Base-by-base conservation (phyloP, 306 rosid genomes). In the Vigna unguiculata region DNA sequence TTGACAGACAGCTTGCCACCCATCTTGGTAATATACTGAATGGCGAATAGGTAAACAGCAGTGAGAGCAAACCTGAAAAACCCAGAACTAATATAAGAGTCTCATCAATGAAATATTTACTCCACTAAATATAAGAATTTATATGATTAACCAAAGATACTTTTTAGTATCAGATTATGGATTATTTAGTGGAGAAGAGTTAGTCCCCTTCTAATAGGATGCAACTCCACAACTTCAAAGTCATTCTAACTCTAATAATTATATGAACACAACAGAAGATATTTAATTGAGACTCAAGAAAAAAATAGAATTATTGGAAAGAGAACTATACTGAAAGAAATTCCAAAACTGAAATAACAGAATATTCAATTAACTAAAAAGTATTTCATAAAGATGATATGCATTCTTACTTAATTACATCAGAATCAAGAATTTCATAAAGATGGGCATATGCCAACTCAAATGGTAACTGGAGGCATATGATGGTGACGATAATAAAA, bases 381-480 rank as follows among this genome's bases (percentile, higher is more conserved):
- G 64, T 46, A n/a, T n/a, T n/a, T n/a, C n/a, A n/a, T n/a, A n/a
- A n/a, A n/a, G n/a, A n/a, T 34, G 71, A 52, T 53, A 25, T 2
- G 8, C 64, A 77, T 76, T 76, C 98, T 92, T 86, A 95, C 99
- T 85, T 95, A 30, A 88, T 61, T 82, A 78, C 16, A 81, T 91
- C 93, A 19, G 90, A 91, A 62, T 28, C 64, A 72, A 86, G 57
- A 80, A 89, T 85, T 87, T 87, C 97, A 25, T 88, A 95, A 79
- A 91, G 91, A 91, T 95, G 97, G 71, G 99, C 99, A 54, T 95
- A 95, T 41, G 97, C 93, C 92, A 95, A 86, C 87, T 92, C 99
- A 83, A 95, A 90, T 0, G 99, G 99, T 72, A 95, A 81, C 87
- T 95, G 99, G 24, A 95, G 98, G 87, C 97, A 95, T 82, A 95